Evolutionary conservation across 2,329 filamentous ascomycete species (phyloP), one percentile per base, ranked within the genome.

Genomic region (Arachnopeziza araneosa): DNA sequence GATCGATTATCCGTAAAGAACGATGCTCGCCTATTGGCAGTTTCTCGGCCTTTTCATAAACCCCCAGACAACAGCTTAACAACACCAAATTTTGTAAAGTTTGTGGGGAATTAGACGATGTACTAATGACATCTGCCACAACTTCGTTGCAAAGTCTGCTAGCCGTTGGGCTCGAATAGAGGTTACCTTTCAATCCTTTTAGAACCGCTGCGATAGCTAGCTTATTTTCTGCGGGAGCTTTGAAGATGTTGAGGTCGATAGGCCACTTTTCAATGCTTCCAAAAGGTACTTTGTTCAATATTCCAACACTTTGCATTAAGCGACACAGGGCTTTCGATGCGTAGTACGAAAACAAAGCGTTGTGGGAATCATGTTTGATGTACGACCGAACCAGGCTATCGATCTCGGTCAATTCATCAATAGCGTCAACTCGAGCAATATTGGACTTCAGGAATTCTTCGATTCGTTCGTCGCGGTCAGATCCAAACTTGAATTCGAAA

Each of bases 1-100:
- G 87, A 70, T 89, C 90, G 50, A 93, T 84, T 9, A 93, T 86
- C 75, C 96, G 95, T 0, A 96, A 66, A 21, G 71, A 54, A 24
- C 71, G 55, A 58, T 70, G 86, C 52, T 81, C 83, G 1, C 83
- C 80, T 1, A 86, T 80, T 0, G 84, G 84, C 8, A 86, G 64
- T 62, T 80, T 75, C 1, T 78, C 81, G 0, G 72, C 54, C 24
- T 44, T 19, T 19, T 80, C 77, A 62, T 84, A 88, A 17, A 85
- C 72, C 9, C 75, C 72, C 60, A 82, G 72, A 59, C 77, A 80
- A 8, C 80, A 74, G 21, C 85, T 81, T 4, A 88, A 73, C 1
- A 87, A 74, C 1, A 82, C 78, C 2, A 88, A 72, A 0, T 75
- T 76, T 26, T 75, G 71, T 17, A 82, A 69, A 0, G 81, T 78